Evolutionary conservation across 2,329 filamentous ascomycete species (phyloP).

Genomic region (Calonectria pseudoturangicola): DNA sequence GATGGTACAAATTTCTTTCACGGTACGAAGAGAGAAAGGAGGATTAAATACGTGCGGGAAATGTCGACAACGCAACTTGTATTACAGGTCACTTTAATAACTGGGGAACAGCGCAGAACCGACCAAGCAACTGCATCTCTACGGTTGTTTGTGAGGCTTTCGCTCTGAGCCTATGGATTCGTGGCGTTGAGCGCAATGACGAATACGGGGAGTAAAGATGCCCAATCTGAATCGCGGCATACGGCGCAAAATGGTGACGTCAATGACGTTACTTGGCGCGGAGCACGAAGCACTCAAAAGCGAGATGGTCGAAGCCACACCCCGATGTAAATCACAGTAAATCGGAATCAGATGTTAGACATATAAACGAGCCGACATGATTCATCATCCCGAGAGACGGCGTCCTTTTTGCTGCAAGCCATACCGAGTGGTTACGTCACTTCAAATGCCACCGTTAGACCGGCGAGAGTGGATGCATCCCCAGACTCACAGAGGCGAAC

Average conservation of each 20-base stretch:
- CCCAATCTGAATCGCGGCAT: conserved; percentile 39
- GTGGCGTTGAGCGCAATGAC: conserved; percentile 48
- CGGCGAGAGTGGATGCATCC: not conserved
- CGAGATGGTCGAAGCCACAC: conserved; percentile 32
- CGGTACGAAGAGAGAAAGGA: no score
- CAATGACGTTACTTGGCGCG: conserved; percentile 47
- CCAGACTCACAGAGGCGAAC: not conserved
- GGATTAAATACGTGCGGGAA: not conserved
- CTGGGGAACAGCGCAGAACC: not conserved
- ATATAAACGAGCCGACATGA: conserved; percentile 1
- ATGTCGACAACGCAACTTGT: not conserved
- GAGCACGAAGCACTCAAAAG: conserved; percentile 10
- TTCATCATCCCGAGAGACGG: not conserved
- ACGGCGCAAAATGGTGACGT: conserved; percentile 52
- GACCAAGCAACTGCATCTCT: not conserved
- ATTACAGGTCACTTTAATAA: not conserved
- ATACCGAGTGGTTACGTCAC: conserved; percentile 24
- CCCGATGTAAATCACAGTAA: conserved; percentile 8
- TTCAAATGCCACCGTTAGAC: not conserved
- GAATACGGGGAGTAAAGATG: conserved; percentile 35
- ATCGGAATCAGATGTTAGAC: not conserved
- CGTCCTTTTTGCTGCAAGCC: not conserved
- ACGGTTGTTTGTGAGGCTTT: not conserved
- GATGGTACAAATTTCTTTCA: not conserved
- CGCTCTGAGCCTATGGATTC: not conserved